These are phyloP conservation scores for Mycena haematopus DNA, from an alignment of 768 basidiomycete species.

Conservation along the genomic window DNA sequence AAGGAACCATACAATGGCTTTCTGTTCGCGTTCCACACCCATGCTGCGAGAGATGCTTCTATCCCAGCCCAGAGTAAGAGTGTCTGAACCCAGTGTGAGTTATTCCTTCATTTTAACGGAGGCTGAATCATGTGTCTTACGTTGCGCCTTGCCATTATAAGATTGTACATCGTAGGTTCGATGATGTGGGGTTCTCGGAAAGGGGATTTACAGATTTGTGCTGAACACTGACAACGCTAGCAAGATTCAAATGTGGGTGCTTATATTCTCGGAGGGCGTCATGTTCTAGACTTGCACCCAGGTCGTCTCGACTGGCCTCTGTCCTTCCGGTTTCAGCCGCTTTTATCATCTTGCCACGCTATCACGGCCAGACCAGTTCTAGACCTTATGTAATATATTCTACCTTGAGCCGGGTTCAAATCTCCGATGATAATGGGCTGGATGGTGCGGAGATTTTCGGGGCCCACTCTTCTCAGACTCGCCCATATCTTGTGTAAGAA, in stretches of 20 bases:
- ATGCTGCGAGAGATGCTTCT: not conserved
- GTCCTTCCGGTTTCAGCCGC: not conserved
- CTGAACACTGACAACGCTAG: not conserved
- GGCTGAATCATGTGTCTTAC: constrained; percentile 6
- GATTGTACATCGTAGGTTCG: constrained; percentile 13
- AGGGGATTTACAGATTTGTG: not conserved
- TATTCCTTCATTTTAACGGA: no score
- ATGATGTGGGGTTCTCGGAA: not conserved
- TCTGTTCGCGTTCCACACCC: constrained; percentile 12
- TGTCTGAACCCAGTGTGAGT: not conserved
- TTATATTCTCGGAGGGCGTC: constrained; percentile 3
- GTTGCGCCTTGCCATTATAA: constrained; percentile 11
- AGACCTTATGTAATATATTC: not conserved
- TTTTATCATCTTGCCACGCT: not conserved
- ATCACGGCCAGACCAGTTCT: constrained; percentile 16
- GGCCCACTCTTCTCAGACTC: no score
- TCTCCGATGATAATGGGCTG: no score
- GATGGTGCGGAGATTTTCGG: no score
- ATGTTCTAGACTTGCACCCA: constrained; percentile 12
- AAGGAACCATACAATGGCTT: not conserved
- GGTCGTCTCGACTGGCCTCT: not conserved
- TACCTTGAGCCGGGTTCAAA: no score
- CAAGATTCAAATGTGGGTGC: not conserved
- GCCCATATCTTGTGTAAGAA: no score
- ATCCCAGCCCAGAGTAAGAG: constrained; percentile 11